Evolutionary conservation across 306 rosid species (phyloP).

Genomic region (Albizia julibrissin): DNA sequence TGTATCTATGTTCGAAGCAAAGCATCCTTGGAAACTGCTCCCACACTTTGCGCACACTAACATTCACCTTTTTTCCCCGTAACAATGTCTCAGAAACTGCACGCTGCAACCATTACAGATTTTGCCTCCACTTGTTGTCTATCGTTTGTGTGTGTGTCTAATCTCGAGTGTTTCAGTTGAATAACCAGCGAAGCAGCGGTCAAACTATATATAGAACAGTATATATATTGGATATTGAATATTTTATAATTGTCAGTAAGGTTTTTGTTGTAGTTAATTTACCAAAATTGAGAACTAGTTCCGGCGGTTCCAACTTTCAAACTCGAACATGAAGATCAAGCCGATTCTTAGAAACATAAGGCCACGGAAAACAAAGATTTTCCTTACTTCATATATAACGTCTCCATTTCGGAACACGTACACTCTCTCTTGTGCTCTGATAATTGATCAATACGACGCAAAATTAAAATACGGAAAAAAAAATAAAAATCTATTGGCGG

Average conservation of each 20-base stretch:
- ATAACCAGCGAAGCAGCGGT: neutral
- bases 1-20: neutral
- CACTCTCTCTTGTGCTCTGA: neutral
- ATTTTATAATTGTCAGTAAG: neutral
- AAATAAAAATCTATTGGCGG: neutral
- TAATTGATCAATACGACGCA: neutral
- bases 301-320: neutral
- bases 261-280: neutral
- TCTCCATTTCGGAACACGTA: neutral
- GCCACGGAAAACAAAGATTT: neutral
- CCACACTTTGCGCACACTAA: neutral
- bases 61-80: neutral
- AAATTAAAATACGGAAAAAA: neutral
- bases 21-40: neutral
- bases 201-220: neutral
- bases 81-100: neutral
- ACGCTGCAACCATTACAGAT: neutral
- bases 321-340: neutral
- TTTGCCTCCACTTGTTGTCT: neutral
- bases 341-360: too few species aligned
- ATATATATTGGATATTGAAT: neutral
- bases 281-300: neutral
- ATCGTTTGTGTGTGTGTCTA: neutral
- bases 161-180: neutral
- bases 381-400: neutral